phyloP scores from a whole-genome alignment of 768 basidiomycete genomes.

The Lentinula sp. region DNA sequence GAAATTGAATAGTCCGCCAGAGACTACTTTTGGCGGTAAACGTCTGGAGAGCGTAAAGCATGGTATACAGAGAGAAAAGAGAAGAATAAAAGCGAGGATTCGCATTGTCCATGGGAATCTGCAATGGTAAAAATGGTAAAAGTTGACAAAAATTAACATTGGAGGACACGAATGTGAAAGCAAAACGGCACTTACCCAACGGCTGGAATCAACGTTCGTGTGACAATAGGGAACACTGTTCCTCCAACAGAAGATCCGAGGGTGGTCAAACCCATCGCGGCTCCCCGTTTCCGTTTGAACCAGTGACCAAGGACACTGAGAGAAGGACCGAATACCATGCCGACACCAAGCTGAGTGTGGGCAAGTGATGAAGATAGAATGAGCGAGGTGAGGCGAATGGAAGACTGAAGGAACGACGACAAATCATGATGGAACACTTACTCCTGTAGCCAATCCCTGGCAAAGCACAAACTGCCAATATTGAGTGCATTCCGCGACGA shows the following conservation, averaged over 20 bases:
- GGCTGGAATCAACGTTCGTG: constrained; percentile 42
- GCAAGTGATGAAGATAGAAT: not conserved
- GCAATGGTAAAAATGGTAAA: not conserved
- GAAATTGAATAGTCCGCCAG: constrained; percentile 50
- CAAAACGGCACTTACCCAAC: constrained; percentile 40
- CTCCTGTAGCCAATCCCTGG: constrained; percentile 47
- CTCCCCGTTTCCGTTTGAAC: constrained; percentile 50
- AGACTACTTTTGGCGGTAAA: constrained; percentile 42
- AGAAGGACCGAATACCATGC: constrained; percentile 46
- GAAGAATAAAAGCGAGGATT: constrained; percentile 52
- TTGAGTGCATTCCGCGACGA: constrained; percentile 42
- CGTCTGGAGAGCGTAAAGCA: constrained; percentile 43
- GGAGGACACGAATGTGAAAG: not conserved
- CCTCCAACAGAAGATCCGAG: constrained; percentile 58
- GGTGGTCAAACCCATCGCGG: constrained; percentile 50
- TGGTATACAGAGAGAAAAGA: constrained; percentile 40
- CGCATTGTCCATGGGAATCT: constrained; percentile 72
- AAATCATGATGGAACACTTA: constrained; percentile 16
- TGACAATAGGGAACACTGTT: constrained; percentile 52
- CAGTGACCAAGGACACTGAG: constrained; percentile 53
- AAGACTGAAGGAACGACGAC: not conserved
- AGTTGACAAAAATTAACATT: not conserved
- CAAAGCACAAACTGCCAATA: constrained; percentile 54
- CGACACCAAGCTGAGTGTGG: constrained; percentile 21
- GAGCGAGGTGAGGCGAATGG: not conserved